Conservation (phyloP, 2,329 filamentous ascomycete genomes). For the Cytospora schulzeri region DNA sequence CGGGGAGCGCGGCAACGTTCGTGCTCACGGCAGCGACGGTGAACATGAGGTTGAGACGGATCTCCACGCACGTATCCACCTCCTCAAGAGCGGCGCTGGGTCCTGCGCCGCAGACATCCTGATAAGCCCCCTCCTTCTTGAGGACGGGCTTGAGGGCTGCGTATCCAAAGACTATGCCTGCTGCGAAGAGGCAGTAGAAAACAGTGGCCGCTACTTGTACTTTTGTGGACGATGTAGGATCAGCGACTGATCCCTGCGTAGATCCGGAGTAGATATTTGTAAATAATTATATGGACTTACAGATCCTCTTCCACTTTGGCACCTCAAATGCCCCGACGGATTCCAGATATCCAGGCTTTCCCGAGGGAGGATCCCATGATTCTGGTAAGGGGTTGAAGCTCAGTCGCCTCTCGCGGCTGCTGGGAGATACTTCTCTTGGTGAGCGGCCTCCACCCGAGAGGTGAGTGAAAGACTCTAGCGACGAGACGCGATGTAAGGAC, state of each 20-base stretch:
- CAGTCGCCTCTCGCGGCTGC: conserved; percentile 51
- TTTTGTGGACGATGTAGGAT: conserved; percentile 31
- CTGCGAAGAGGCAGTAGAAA: conserved; percentile 57
- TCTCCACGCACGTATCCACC: conserved; percentile 53
- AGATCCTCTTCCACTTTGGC: conserved; percentile 54
- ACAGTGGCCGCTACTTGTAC: conserved; percentile 44
- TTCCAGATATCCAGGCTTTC: conserved; percentile 45
- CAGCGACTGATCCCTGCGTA: conserved; percentile 1
- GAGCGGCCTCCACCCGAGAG: conserved; percentile 39
- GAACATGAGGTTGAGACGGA: conserved; percentile 86
- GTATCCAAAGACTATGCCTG: conserved; percentile 82
- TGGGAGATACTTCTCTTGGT: conserved; percentile 48
- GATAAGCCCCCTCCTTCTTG: conserved; percentile 72
- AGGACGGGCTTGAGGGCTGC: conserved; percentile 82
- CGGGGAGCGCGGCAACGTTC: conserved; percentile 82
- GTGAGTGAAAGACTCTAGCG: conserved; percentile 55
- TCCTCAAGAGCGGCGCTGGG: conserved; percentile 29
- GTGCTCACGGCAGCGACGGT: conserved; percentile 85
- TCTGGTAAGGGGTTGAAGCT: conserved; percentile 59
- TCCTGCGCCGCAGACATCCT: conserved; percentile 56
- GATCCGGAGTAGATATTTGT: neutral
- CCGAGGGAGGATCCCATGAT: conserved; percentile 49
- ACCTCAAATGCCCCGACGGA: conserved; percentile 57
- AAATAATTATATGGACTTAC: conserved; percentile 46
- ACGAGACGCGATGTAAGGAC: conserved; percentile 56